Percentiles rank a stretch among this genome's conserved stretches.
Evolutionary conservation across 768 basidiomycete species (phyloP).

Genomic region (Austroboletus eburneus): DNA sequence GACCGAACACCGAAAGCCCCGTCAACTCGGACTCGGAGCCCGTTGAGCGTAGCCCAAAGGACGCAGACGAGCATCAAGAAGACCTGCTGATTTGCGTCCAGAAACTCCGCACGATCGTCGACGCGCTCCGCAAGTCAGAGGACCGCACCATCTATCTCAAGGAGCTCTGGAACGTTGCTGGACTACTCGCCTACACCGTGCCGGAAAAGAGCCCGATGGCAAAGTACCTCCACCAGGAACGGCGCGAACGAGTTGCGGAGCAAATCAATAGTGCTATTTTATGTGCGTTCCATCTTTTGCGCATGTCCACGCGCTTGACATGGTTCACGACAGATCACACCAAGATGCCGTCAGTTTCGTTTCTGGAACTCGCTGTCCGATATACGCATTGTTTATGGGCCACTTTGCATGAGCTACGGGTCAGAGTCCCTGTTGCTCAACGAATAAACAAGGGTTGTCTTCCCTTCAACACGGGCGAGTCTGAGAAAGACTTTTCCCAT

Average conservation of each 20-base stretch:
- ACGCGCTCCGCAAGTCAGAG: slow-evolving; percentile 46
- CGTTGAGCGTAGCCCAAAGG: slow-evolving; percentile 19
- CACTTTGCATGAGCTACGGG: slow-evolving; percentile 45
- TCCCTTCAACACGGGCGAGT: slow-evolving; percentile 33
- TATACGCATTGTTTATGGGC: slow-evolving; percentile 64
- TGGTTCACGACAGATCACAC: slow-evolving; percentile 44
- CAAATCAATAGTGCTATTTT: slow-evolving; percentile 87
- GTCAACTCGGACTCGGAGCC: slow-evolving; percentile 9
- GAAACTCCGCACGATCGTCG: slow-evolving; percentile 63
- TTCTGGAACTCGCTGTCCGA: slow-evolving; percentile 60
- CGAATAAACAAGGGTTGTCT: slow-evolving; percentile 43
- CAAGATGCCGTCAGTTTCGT: slow-evolving; percentile 50
- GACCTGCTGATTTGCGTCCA: slow-evolving; percentile 54
- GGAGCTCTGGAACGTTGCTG: slow-evolving; percentile 72
- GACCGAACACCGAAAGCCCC: slow-evolving; percentile 6
- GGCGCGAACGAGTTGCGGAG: slow-evolving; percentile 80
- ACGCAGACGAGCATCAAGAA: slow-evolving; percentile 40
- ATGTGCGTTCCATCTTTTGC: slow-evolving; percentile 43
- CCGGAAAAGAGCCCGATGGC: slow-evolving; percentile 75
- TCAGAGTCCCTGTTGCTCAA: slow-evolving; percentile 38
- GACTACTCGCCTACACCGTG: slow-evolving; percentile 77
- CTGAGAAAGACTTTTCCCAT: slow-evolving; percentile 32
- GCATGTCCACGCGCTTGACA: neutral
- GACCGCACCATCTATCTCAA: slow-evolving; percentile 61
- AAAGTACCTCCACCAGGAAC: slow-evolving; percentile 69